phyloP scores from a whole-genome alignment of 768 basidiomycete genomes.

The Daedaleopsis sinensis region DNA sequence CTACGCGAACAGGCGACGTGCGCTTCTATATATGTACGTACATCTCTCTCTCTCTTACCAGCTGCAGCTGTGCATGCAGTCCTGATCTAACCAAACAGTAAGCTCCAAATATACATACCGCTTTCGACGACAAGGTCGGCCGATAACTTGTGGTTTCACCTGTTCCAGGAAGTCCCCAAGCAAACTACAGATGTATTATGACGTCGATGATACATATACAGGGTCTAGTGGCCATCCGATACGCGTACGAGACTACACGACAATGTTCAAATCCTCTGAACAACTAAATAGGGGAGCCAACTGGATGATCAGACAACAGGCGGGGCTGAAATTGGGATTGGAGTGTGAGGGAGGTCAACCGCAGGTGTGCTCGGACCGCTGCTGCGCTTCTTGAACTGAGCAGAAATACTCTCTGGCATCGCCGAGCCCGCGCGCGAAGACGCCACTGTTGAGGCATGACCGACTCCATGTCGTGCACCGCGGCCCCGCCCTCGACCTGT shows the following conservation, averaged over 20 bases:
- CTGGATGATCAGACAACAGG: not conserved
- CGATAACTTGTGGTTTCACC: no score
- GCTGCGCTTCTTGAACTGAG: conserved; percentile 24
- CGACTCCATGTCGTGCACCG: conserved; percentile 13
- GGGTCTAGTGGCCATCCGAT: not conserved
- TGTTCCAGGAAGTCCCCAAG: not conserved
- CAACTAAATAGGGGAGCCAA: not conserved
- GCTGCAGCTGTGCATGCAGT: no score
- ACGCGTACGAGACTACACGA: not conserved
- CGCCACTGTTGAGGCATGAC: conserved; percentile 10
- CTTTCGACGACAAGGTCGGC: no score
- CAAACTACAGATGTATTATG: not conserved
- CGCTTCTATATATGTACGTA: no score
- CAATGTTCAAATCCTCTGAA: not conserved
- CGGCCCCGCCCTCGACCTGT: conserved; percentile 18
- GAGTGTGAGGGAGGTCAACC: conserved; percentile 3
- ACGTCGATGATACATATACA: not conserved
- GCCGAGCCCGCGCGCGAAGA: conserved; percentile 31
- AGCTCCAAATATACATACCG: no score
- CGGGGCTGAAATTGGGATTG: not conserved
- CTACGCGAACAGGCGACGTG: no score
- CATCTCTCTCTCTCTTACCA: no score
- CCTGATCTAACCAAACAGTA: no score
- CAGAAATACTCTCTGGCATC: conserved; percentile 24
- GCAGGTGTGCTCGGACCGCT: conserved; percentile 17